Conservation (phyloP, 2,329 filamentous ascomycete genomes). For the Elsinoe australis region DNA sequence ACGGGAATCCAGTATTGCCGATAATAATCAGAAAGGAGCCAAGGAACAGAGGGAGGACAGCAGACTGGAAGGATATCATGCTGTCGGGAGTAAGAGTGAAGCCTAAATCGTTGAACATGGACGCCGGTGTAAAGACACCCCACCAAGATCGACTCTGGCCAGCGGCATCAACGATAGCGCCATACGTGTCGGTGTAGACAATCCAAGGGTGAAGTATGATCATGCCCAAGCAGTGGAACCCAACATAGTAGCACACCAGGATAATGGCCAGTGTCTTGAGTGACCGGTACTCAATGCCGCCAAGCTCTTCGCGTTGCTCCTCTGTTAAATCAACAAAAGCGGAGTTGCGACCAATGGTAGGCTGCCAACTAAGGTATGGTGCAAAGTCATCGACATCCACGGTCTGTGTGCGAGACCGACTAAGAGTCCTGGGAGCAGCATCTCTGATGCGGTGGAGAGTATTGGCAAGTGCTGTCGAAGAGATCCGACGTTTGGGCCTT, state of each 20-base stretch:
- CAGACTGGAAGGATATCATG: slow-evolving; percentile 79
- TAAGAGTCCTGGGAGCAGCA: slow-evolving; percentile 9
- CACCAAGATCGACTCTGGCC: slow-evolving; percentile 73
- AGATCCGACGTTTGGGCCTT: slow-evolving; percentile 17
- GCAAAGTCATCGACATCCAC: slow-evolving; percentile 52
- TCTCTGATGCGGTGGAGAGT: slow-evolving; percentile 10
- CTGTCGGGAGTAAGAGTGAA: slow-evolving; percentile 88
- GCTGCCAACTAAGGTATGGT: slow-evolving; percentile 90
- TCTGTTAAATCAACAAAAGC: slow-evolving; percentile 81
- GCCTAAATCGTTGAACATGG: slow-evolving; percentile 90
- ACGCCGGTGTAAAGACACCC: slow-evolving; percentile 81
- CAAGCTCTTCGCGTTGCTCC: slow-evolving; percentile 87
- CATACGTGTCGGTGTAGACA: slow-evolving; percentile 54
- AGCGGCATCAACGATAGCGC: slow-evolving; percentile 52
- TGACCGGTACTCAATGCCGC: slow-evolving; percentile 91
- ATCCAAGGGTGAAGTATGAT: slow-evolving; percentile 77
- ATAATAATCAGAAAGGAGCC: slow-evolving; percentile 85
- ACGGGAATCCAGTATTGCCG: slow-evolving; percentile 90
- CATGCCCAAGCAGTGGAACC: slow-evolving; percentile 71
- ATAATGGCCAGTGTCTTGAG: slow-evolving; percentile 77
- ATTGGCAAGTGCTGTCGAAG: not conserved
- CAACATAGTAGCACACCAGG: slow-evolving; percentile 69
- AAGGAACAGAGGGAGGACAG: slow-evolving; percentile 66
- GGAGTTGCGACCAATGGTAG: slow-evolving; percentile 87
- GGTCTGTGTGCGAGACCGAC: slow-evolving; percentile 31